phyloP scores from a whole-genome alignment of 257 asterid species.

The Thymus quinquecostatus region DNA sequence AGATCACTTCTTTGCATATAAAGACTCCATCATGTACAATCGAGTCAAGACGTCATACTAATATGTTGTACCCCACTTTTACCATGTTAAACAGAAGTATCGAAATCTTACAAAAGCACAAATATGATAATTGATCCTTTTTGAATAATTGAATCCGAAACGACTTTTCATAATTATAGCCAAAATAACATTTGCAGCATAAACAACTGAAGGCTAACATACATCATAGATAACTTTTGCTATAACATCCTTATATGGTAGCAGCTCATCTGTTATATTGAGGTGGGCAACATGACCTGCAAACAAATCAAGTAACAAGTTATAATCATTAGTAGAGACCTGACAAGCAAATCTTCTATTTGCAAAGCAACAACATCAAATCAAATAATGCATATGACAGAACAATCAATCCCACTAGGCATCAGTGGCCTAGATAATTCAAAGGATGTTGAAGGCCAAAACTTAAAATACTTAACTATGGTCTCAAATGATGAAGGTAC shows the following conservation, averaged over 20 bases:
- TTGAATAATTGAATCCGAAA: not conserved
- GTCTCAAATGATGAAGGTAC: constrained; percentile 98
- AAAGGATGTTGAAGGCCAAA: constrained; percentile 8
- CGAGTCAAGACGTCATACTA: not conserved
- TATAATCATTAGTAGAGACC: constrained; percentile 32
- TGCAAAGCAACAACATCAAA: constrained; percentile 23
- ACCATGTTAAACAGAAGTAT: constrained; percentile 8
- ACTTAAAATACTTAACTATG: constrained; percentile 77
- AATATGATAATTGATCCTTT: constrained; percentile 5
- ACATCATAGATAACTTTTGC: constrained; percentile 96
- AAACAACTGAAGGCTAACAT: constrained; percentile 36
- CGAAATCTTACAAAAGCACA: constrained; percentile 21
- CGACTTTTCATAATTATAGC: not conserved
- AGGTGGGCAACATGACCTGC: constrained; percentile 97
- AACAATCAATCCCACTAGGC: not conserved
- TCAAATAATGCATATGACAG: not conserved
- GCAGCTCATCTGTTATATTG: constrained; percentile 81
- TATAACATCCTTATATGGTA: constrained; percentile 77
- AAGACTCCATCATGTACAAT: constrained; percentile 1
- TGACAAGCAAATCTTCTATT: not conserved
- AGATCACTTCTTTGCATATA: not conserved
- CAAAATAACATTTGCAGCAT: constrained; percentile 19
- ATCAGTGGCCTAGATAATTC: not conserved
- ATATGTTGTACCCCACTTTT: not conserved
- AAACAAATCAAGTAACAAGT: constrained; percentile 27